phyloP scores from a whole-genome alignment of 257 asterid genomes.

The Linaria vulgaris region DNA sequence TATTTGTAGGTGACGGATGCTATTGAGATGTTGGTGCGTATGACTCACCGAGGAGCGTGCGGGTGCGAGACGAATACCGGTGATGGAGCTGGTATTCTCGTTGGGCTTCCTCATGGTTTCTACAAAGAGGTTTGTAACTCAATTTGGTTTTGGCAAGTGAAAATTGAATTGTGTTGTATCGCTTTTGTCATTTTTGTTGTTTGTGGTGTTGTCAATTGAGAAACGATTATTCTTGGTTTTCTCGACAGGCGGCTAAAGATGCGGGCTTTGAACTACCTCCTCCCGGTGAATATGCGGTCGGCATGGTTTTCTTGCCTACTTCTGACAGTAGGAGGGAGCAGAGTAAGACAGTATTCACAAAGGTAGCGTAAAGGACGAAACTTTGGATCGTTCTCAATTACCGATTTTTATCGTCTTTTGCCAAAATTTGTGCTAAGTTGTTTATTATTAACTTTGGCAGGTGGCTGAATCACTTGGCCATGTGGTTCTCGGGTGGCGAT shows the following conservation, averaged over 20 bases:
- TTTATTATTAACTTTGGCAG: constrained; percentile 38
- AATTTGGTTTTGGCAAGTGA: no score
- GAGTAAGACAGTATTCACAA: constrained; percentile 80
- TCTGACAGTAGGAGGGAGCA: constrained; percentile 86
- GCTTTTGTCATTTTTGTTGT: no score
- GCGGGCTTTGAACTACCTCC: constrained; percentile 89
- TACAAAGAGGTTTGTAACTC: constrained; percentile 91
- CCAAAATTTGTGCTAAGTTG: constrained; percentile 17
- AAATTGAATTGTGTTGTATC: neutral
- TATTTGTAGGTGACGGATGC: constrained; percentile 87
- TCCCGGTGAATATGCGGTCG: constrained; percentile 89
- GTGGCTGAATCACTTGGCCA: constrained; percentile 99
- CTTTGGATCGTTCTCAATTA: neutral
- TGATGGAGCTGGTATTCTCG: constrained; percentile 99
- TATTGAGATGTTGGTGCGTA: constrained; percentile 88
- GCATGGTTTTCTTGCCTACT: constrained; percentile 98
- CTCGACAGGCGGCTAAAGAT: constrained; percentile 60
- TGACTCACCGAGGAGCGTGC: constrained; percentile 98
- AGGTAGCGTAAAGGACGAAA: constrained; percentile 42
- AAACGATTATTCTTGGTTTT: neutral
- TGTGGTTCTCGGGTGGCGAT: constrained; percentile 93
- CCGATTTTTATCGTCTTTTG: neutral
- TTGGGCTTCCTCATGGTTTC: constrained; percentile 86
- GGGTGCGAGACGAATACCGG: constrained; percentile 99
- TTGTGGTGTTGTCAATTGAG: no score